Evolutionary conservation across 2,329 filamentous ascomycete genomes (phyloP), one percentile per base, ranked within the genome.

Genomic region (Penicillium hordei): DNA sequence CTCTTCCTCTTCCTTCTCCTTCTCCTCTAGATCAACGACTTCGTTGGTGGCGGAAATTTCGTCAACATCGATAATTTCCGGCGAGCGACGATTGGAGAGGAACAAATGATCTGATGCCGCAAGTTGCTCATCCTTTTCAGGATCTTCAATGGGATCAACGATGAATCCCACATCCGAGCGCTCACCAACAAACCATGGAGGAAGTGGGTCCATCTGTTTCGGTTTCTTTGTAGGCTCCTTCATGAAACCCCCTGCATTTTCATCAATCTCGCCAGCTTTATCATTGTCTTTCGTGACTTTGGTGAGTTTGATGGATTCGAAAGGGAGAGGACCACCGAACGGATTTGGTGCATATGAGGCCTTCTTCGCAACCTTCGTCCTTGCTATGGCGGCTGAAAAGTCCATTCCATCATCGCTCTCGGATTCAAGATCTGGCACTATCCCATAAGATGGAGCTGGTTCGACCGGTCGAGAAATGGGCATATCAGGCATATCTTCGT

Each of bases 261-360:
- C 67, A 78, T 78, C 77, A 77, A 81, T 65, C 79, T 83, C 72
- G 79, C 83, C 72, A 76, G 82, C 29, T 77, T 79, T 15, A 78
- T 72, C 12, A 79, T 73, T 36, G 34, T 66, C 51, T 31, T 60
- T 48, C 36, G 62, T 78, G 1, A 81, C 83, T 51, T 84, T 87
- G 44, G 89, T 86, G 1, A 96, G 81, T 69, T 91, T 82, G 7
- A 88, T 76, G 50, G 83, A 93, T 65, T 96, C 92, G 68, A 99
- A 99, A 0, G 94, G 94, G 5, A 99, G 75, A 0, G 93, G 91
- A 0, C 93, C 93, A 63, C 85, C 85, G 68, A 96, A 89, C 3
- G 85, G 81, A 65, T 86, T 85, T 15, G 58, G 38, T 7, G 52
- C 9, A 8, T 38, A 25, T 10, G 63, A 65, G 31, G 63, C 65